Conservation (phyloP, 148 eudicot species). For the Persicaria tinctoria region DNA sequence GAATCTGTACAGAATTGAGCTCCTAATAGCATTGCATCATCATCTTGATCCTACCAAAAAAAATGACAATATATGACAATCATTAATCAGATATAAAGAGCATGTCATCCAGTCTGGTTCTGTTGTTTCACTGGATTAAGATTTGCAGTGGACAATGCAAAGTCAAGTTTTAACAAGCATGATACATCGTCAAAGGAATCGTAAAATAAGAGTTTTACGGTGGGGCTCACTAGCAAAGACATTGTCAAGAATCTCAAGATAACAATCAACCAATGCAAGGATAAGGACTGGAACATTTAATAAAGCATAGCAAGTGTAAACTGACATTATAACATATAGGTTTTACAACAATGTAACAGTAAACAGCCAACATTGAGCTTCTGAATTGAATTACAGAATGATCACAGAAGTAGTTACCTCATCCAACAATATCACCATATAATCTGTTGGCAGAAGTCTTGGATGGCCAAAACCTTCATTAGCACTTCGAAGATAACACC, state of each 20-base stretch:
- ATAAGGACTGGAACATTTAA: neutral
- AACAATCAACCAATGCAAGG: slow-evolving; percentile 1
- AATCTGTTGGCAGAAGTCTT: too few relatives aligned
- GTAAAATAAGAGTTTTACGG: neutral
- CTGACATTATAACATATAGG: neutral
- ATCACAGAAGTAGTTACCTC: too few relatives aligned
- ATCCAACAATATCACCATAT: too few relatives aligned
- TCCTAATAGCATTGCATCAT: slow-evolving; percentile 88
- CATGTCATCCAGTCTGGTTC: neutral
- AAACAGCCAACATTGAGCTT: neutral
- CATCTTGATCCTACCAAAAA: slow-evolving; percentile 75
- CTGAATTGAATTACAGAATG: neutral
- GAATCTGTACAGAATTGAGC: slow-evolving; percentile 93
- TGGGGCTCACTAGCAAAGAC: neutral
- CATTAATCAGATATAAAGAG: neutral
- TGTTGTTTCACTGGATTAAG: neutral
- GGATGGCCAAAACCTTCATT: too few relatives aligned
- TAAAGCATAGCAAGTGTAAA: neutral
- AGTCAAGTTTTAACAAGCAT: neutral
- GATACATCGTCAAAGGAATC: neutral
- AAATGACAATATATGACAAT: neutral
- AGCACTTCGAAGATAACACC: too few relatives aligned
- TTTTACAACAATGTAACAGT: neutral
- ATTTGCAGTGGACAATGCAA: neutral
- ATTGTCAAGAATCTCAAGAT: neutral